Percentiles rank a stretch among this genome's conserved stretches.
phyloP scores from a whole-genome alignment of 140 eudicot genomes.

The Stevia rebaudiana region DNA sequence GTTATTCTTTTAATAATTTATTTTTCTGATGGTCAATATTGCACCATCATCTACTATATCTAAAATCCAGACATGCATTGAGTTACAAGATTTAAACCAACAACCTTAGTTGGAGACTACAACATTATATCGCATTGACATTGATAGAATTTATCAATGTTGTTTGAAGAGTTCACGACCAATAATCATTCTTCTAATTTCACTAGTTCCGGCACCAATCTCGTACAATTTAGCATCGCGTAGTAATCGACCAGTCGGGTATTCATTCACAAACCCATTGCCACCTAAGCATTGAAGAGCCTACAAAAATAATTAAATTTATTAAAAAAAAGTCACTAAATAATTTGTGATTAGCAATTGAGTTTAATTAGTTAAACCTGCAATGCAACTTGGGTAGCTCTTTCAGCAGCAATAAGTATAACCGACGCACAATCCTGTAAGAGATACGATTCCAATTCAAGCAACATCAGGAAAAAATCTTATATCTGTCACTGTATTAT shows the following conservation, averaged over 20 bases:
- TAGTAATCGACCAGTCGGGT: constrained; percentile 77
- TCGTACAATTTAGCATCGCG: constrained; percentile 84
- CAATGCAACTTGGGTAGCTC: constrained; percentile 98
- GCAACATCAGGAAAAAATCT: background rate
- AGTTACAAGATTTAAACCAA: too few relatives aligned
- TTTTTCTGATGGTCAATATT: too few relatives aligned
- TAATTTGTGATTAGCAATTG: background rate
- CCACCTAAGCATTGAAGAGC: constrained; percentile 90
- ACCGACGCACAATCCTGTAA: constrained; percentile 68
- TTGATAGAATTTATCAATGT: too few relatives aligned
- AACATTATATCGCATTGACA: too few relatives aligned
- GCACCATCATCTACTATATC: too few relatives aligned
- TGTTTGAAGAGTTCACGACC: constrained; percentile 73
- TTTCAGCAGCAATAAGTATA: constrained; percentile 80
- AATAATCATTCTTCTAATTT: constrained; percentile 67
- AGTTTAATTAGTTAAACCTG: constrained; percentile 45
- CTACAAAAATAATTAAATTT: constrained; percentile 26
- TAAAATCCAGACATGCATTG: too few relatives aligned
- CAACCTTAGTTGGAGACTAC: too few relatives aligned
- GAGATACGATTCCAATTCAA: too few relatives aligned
- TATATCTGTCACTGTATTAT: too few relatives aligned
- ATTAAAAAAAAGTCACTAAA: background rate
- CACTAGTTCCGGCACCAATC: constrained; percentile 87
- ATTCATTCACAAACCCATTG: constrained; percentile 78
- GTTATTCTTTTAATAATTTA: too few relatives aligned